These are phyloP conservation scores for Suillus discolor DNA, from an alignment of 768 basidiomycete genomes.

Conservation along the genomic window DNA sequence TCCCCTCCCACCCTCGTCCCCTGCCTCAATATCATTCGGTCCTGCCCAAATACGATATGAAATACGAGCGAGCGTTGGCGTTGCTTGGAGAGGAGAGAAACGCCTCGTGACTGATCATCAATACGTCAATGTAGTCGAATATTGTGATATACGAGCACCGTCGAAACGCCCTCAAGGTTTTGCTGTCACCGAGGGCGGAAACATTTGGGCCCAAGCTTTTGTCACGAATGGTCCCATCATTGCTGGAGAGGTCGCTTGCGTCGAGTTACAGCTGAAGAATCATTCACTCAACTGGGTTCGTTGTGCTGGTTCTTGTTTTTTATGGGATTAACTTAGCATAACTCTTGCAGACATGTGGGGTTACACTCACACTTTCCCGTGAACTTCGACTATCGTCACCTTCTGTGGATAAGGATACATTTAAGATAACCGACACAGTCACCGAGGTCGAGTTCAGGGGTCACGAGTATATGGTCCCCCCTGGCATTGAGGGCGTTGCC, in stretches of 20 bases:
- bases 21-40: slow-evolving; percentile 73
- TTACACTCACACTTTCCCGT: slow-evolving; percentile 63
- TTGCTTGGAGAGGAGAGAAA: slow-evolving; percentile 75
- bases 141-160: slow-evolving; percentile 38
- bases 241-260: slow-evolving; percentile 68
- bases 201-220: slow-evolving; percentile 74
- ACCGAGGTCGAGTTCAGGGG: slow-evolving; percentile 73
- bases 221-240: slow-evolving; percentile 64
- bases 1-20: slow-evolving; percentile 65
- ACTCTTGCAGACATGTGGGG: slow-evolving; percentile 59
- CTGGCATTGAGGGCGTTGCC: slow-evolving; percentile 78
- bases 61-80: slow-evolving; percentile 69
- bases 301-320: not conserved
- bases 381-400: slow-evolving; percentile 56
- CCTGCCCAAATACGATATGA: slow-evolving; percentile 73
- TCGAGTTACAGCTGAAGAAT: slow-evolving; percentile 82
- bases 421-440: slow-evolving; percentile 69
- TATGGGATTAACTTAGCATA: slow-evolving; percentile 5
- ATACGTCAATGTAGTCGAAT: slow-evolving; percentile 66
- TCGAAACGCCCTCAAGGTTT: slow-evolving; percentile 54
- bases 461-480: slow-evolving; percentile 71
- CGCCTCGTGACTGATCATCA: slow-evolving; percentile 64
- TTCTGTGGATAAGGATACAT: slow-evolving; percentile 44
- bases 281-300: slow-evolving; percentile 77
- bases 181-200: slow-evolving; percentile 75